phyloP scores from a whole-genome alignment of 139 green algal species.

The Chlorella sorokiniana region DNA sequence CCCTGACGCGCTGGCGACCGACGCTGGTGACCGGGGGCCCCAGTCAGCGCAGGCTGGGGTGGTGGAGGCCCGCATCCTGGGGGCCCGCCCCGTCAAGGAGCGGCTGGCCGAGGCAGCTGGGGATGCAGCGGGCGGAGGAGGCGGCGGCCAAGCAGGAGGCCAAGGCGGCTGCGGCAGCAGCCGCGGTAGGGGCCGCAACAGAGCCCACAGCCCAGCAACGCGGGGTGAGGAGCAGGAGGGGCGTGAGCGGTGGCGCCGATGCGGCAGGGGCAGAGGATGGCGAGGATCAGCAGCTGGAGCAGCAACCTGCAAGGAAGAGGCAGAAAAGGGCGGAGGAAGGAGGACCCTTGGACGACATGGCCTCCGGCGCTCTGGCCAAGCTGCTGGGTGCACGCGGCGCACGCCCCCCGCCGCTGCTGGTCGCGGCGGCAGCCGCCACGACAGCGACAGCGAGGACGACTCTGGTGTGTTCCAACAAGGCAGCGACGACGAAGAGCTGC shows the following conservation, averaged over 20 bases:
- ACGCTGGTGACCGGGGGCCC: not conserved
- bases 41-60: not conserved
- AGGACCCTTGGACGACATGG: not conserved
- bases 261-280: not conserved
- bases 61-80: constrained; percentile 21
- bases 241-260: too few species aligned
- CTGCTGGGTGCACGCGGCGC: constrained; percentile 7
- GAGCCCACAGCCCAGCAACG: not conserved
- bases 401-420: not conserved
- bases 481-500: constrained; percentile 22
- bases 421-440: not conserved
- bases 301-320: not conserved
- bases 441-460: constrained; percentile 2
- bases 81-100: constrained; percentile 5
- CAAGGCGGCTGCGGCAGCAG: not conserved
- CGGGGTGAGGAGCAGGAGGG: not conserved
- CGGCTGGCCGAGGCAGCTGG: constrained; percentile 16
- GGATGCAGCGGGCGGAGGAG: constrained; percentile 12
- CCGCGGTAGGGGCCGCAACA: not conserved
- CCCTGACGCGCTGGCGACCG: not conserved
- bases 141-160: constrained; percentile 5
- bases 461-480: constrained; percentile 8
- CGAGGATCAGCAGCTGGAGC: not conserved
- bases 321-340: not conserved
- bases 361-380: constrained; percentile 8